Base-by-base conservation (phyloP, 169 alveolate species). In the Cryptosporidium muris region DNA sequence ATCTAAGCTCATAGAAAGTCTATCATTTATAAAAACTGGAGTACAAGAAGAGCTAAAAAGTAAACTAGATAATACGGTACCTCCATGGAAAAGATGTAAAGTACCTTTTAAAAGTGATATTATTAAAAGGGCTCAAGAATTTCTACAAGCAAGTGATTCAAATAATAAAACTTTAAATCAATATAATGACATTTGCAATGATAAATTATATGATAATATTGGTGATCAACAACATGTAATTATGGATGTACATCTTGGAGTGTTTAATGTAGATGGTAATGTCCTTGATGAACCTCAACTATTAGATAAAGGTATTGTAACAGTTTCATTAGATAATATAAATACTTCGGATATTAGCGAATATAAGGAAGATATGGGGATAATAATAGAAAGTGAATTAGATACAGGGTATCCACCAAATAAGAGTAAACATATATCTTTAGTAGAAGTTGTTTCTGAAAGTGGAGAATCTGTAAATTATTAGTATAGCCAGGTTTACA, bases 241-340 rank as follows among this genome's bases (percentile, higher is more conserved):
- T 7, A 74, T 74, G 85, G 62, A 74, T 62, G 85, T 74, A 34
- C 85, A 74, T 37, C 25, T 74, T 43, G 85, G 85, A 34, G 85
- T 74, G 5, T 74, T 74, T 58, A 68, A 74, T 2, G 74, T 74
- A 5, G 60, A 74, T 58, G 68, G 85, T 4, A 48, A 60, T 42
- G 52, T 74, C 9, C 51, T 68, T 47, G 68, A 74, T 25, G 37
- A 49, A 45, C 6, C 34, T 40, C 16, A 42, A 4, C 85, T 74
- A 45, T 42, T 48, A 16, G 48, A 42, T 1, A 74, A 40, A 7
- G 68, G 48, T 0, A 49, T 74, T 56, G 37, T 74, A 38, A 68
- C 54, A 14, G 85, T 74, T 12, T 42, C 85, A 2, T 4, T 47
- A 45, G n/a, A 6, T 25, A 63, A 74, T 58, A 16, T 45, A 12